A percentile compares a stretch with the other conserved stretches of the same genome.
phyloP scores from a whole-genome alignment of 2,329 filamentous ascomycete species.

The Teratosphaeria viscida region DNA sequence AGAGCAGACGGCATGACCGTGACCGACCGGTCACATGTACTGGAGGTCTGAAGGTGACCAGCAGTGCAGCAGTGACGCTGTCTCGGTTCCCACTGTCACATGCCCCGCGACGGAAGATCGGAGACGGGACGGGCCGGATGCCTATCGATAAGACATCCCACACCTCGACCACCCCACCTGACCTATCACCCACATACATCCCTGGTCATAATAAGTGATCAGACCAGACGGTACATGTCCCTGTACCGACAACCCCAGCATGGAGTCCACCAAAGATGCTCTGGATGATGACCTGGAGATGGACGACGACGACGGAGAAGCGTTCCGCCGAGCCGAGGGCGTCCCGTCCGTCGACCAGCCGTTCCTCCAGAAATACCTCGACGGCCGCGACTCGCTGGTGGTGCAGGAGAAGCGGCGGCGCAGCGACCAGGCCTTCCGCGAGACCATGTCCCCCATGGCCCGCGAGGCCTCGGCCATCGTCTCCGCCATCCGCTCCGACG shows the following conservation, averaged over 20 bases:
- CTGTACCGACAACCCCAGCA: neutral
- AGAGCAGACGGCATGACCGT: neutral
- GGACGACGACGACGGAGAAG: constrained; percentile 17
- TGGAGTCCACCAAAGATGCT: neutral
- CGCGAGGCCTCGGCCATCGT: constrained; percentile 70
- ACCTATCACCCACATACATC: too few species aligned
- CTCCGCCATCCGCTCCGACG: constrained; percentile 64
- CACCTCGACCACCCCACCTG: too few species aligned
- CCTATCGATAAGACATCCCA: neutral
- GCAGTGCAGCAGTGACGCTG: neutral
- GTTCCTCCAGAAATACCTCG: constrained; percentile 72
- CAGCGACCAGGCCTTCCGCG: constrained; percentile 63
- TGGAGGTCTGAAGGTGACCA: too few species aligned
- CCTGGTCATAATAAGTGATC: too few species aligned
- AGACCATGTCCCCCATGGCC: constrained; percentile 68
- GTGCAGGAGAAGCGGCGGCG: constrained; percentile 71
- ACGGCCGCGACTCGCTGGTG: constrained; percentile 65
- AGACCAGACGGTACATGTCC: neutral
- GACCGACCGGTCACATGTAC: too few species aligned
- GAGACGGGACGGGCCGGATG: too few species aligned
- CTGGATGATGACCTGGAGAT: too few species aligned
- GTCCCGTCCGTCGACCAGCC: constrained; percentile 47
- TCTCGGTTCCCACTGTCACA: neutral
- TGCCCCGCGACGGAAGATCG: neutral
- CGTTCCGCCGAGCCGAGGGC: constrained; percentile 33